These are phyloP conservation scores for Thelonectria olida DNA, from an alignment of 2,329 filamentous ascomycete genomes.

Conservation along the genomic window DNA sequence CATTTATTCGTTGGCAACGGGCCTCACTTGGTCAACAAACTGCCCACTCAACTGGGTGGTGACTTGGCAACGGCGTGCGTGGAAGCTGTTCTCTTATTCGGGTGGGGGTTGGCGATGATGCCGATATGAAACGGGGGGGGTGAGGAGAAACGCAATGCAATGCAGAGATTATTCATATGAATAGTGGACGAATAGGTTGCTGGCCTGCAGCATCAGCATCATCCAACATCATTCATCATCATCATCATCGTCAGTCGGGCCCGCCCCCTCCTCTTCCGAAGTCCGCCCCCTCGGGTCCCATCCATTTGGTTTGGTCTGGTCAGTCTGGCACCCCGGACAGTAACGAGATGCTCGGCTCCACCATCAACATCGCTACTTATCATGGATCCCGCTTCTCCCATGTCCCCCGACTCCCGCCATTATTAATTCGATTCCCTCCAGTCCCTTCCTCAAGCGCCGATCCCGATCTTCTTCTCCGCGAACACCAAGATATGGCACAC, in stretches of 20 bases:
- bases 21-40: too few relatives aligned
- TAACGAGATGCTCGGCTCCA: conserved; percentile 18
- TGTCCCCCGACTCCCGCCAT: not conserved
- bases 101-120: not conserved
- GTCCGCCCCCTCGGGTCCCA: conserved; percentile 1
- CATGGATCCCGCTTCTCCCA: conserved; percentile 6
- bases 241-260: not conserved
- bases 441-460: not conserved
- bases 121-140: not conserved
- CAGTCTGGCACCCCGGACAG: too few relatives aligned
- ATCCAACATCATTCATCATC: not conserved
- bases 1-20: conserved; percentile 7
- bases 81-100: not conserved
- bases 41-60: not conserved
- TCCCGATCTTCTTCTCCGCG: not conserved
- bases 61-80: not conserved
- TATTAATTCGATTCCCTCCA: conserved; percentile 13
- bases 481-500: not conserved
- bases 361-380: conserved; percentile 13
- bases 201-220: not conserved
- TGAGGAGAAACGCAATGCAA: not conserved
- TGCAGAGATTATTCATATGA: not conserved
- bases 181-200: too few relatives aligned
- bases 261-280: conserved; percentile 13
- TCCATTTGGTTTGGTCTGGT: conserved; percentile 5